Evolutionary conservation across 768 basidiomycete genomes (phyloP), one percentile per base, ranked within the genome.

Genomic region (Ramaria sp.): DNA sequence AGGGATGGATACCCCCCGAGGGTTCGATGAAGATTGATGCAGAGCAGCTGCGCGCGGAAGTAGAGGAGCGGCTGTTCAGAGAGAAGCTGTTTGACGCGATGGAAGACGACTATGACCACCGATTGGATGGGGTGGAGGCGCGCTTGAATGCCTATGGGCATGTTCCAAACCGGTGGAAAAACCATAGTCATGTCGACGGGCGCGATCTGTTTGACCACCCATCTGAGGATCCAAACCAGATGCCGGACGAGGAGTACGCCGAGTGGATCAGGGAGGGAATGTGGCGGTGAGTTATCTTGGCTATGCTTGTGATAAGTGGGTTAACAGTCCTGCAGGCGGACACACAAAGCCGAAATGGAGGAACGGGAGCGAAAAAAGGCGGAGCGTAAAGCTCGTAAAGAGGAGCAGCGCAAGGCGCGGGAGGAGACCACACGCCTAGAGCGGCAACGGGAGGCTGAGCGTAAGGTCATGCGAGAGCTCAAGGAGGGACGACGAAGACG

Each of bases 161-260:
- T 67, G 72, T 91, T 2, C 91, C 90, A 4, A 74, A 78, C 61
- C 77, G 88, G 41, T 91, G 88, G 86, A 69, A 75, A 15, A 61
- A 66, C 27, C 27, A 27, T 3, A 63, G 66, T 41, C 66, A 71
- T 54, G 47, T 63, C 66, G 62, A 70, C 68, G 66, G 75, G 69
- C 63, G 79, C 2, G 71, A 41, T 68, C 64, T 34, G 49, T 66
- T 60, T 52, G 45, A 51, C 2, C 63, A 64, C 4, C 62, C 61
- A 13, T 62, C 64, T 17, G 63, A 69, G 5, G 68, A 80, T 58
- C 73, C 75, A 30, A 66, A 63, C 48, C 61, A 66, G 49, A 86
- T 94, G 86, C 83, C 85, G 59, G 91, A 93, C 7, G 86, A 93
- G 62, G 84, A 90, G 59, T 95, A 95, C 62, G 80, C 86, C 1